Conservation (phyloP, 1,284 basidiomycete genomes). For the Cryptococcus deneoformans region DNA sequence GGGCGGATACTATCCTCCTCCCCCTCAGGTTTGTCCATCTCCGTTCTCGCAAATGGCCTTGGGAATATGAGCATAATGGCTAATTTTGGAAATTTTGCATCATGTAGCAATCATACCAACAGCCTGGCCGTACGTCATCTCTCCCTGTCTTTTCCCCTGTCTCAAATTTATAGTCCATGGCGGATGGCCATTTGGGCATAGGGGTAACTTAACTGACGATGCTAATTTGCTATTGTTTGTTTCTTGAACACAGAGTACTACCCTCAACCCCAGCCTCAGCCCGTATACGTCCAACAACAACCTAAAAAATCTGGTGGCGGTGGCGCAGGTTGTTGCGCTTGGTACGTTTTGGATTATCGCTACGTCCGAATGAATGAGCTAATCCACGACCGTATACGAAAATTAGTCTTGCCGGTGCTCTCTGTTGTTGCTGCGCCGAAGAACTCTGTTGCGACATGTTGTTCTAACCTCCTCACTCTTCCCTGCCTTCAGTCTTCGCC, state of each 20-base stretch:
- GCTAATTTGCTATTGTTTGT: not conserved
- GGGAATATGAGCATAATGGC: not conserved
- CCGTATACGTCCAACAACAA: conserved; percentile 42
- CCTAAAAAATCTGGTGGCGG: conserved; percentile 25
- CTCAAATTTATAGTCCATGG: not conserved
- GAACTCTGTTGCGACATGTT: conserved; percentile 36
- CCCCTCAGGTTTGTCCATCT: conserved; percentile 33
- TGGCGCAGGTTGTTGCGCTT: conserved; percentile 32
- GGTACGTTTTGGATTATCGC: conserved; percentile 11
- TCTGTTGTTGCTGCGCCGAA: conserved; percentile 44
- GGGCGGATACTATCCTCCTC: conserved; percentile 36
- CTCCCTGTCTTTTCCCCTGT: not conserved
- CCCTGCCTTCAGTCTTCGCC: no score
- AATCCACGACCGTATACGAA: not conserved
- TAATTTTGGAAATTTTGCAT: no score
- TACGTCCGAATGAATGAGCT: not conserved
- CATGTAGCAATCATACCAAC: conserved; percentile 30
- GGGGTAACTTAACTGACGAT: not conserved
- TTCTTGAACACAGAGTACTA: conserved; percentile 18
- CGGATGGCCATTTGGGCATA: no score
- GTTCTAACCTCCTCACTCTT: conserved; percentile 13
- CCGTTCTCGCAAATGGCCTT: not conserved
- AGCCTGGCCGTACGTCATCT: conserved; percentile 28
- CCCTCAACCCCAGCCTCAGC: conserved; percentile 45
- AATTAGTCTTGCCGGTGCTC: conserved; percentile 23